Evolutionary conservation across 2,329 filamentous ascomycete genomes (phyloP), one percentile per base, ranked within the genome.

Genomic region (Botrytis sinoallii): DNA sequence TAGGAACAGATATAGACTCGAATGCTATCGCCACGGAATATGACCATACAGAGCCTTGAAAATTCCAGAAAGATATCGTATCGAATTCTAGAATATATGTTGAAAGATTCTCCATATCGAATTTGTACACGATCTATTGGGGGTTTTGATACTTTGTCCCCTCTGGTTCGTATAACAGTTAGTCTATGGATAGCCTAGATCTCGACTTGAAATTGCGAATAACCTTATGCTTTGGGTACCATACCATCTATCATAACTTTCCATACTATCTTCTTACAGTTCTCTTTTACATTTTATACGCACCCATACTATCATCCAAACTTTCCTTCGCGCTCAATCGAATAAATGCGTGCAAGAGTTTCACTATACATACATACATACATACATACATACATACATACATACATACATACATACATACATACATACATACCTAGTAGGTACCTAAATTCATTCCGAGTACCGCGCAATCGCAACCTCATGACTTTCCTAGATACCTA

Each of bases 231-330:
- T n/a, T n/a, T 16, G 48, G 4, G 5, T n/a, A 55, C 12, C 6
- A 14, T 52, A 14, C 0, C 4, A n/a, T 12, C 1, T n/a, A n/a
- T n/a, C 0, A 7, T n/a, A 3, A n/a, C 0, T 55, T 55, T 6
- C 25, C 14, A n/a, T 16, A 0, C 14, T n/a, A 16, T 55, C 12
- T 14, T 16, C 7, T 55, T 55, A 16, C 25, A 5, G 40, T 55
- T 16, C 3, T n/a, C 4, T 5, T 5, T 55, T 55, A 7, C 0
- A n/a, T n/a, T n/a, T 16, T 4, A n/a, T 1, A 16, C 14, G 12
- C 4, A 14, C 5, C 0, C 10, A n/a, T 55, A 10, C 22, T 25
- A n/a, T 12, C 22, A 52, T 52, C 25, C 16, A 7, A 0, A 7
- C 2, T 14, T 52, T 55, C 14, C 48, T n/a, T 55, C 10, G 25